Evolutionary conservation across 2,329 filamentous ascomycete species (phyloP).

Genomic region (Blumeria graminis): DNA sequence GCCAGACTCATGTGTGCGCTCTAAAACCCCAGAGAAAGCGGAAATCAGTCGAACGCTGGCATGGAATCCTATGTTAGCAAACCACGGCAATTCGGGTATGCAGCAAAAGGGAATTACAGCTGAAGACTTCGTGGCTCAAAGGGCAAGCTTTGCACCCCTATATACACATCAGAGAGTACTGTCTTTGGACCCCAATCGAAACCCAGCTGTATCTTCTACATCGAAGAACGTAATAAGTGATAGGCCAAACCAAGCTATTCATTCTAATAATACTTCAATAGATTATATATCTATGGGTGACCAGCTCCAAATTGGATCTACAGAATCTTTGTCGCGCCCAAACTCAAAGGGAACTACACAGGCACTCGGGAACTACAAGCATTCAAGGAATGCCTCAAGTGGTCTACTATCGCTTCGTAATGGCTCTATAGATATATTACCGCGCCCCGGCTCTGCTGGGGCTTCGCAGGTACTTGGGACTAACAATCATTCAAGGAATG

Average conservation of each 20-base stretch:
- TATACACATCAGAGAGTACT: constrained; percentile 33
- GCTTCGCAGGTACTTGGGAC: constrained; percentile 19
- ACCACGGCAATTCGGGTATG: constrained; percentile 19
- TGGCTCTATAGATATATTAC: constrained; percentile 23
- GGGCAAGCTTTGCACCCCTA: constrained; percentile 33
- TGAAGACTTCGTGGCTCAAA: constrained; percentile 66
- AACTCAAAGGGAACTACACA: constrained; percentile 32
- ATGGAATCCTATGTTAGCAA: constrained; percentile 52
- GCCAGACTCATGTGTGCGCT: constrained; percentile 14
- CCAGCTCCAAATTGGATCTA: constrained; percentile 20
- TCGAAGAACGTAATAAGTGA: constrained; percentile 17
- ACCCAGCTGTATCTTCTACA: constrained; percentile 20
- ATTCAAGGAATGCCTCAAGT: background rate
- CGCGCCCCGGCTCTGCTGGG: constrained; percentile 33
- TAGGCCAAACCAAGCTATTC: constrained; percentile 10
- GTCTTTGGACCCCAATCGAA: constrained; percentile 24
- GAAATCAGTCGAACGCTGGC: constrained; percentile 34
- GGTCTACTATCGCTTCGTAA: constrained; percentile 21
- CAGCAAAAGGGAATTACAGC: constrained; percentile 29
- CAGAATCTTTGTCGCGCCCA: constrained; percentile 23
- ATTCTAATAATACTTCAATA: constrained; percentile 23
- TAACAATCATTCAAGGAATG: constrained; percentile 17
- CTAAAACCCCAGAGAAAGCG: constrained; percentile 18
- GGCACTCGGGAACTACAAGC: constrained; percentile 4
- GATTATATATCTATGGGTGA: constrained; percentile 17